Evolutionary conservation across 768 basidiomycete species (phyloP), one percentile per base, ranked within the genome.

Genomic region (Tylopilus rubrobrunneus): DNA sequence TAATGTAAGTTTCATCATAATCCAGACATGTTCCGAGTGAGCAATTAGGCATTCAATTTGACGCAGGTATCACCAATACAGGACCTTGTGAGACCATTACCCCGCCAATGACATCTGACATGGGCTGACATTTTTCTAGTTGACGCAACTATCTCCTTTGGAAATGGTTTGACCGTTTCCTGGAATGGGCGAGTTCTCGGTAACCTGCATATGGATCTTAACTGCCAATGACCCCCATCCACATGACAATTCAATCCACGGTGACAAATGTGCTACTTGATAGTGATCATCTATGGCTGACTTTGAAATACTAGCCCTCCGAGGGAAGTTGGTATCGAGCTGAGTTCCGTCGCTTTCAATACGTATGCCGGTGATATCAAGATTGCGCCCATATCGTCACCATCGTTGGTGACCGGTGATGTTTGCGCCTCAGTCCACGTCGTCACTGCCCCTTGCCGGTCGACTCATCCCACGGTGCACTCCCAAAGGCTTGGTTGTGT

Each of bases 141-240:
- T 19, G 19, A 19, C 19, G 19, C 19, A 19, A 19, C 19, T 19
- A 19, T 19, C 19, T 19, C 19, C 19, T 19, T 19, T 19, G 19
- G 19, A 19, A 19, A 19, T 19, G 19, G 19, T 19, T 19, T 19
- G 19, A 19, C 19, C 19, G 19, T 19, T 19, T 19, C 19, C 19
- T 19, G 19, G 19, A 19, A 19, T 19, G 19, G 19, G 19, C 19
- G 19, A 19, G 19, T 19, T 9, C 71, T 89, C 1, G 86, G 87
- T 0, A 76, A 67, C 37, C 80, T 89, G 52, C 73, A 78, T 40
- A 81, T 89, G 80, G 73, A 74, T 14, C 68, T 68, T 89, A 25
- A 87, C 87, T 0, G 73, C 76, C 11, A 76, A 89, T 61, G 87
- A 88, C 60, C 85, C 86, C 1, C 78, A 83, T 89, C 49, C 80